Base-by-base conservation (phyloP, 2,329 filamentous ascomycete species). In the Teratosphaeria pseudoeucalypti region DNA sequence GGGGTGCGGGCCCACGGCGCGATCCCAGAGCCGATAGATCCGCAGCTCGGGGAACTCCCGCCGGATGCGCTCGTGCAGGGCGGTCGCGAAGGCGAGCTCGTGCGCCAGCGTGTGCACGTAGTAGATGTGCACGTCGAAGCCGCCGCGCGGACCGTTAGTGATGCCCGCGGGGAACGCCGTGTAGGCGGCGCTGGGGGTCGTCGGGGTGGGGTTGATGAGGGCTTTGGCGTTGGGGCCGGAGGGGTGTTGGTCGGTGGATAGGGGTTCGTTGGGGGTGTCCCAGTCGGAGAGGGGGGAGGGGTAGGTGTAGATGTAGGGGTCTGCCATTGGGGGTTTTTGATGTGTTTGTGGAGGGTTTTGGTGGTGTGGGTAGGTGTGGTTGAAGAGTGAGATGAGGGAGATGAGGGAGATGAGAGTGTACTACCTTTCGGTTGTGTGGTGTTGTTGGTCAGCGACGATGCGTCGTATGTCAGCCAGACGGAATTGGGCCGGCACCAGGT, bases 121-220 rank as follows among this genome's bases (percentile, higher is more conserved):
- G 75, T 96, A 96, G 67, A 96, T 85, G 73, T 96, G 91, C 16
- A 95, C 75, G 70, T 96, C 91, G 65, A 96, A 96, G 11, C 85
- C 91, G 43, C 88, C 89, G 6, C 84, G 80, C 1, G 70, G 72
- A 2, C 81, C 84, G 60, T 87, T 88, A 53, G 84, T 78, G 34
- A 95, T 77, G 0, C 90, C 88, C 2, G 82, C 78, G 0, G 81
- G 74, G 66, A 96, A 96, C 39, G 77, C 74, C 16, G 83, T 79
- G 69, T 95, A 95, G 14, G 88, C 83, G 57, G 80, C 75, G 71
- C 88, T 92, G 23, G n/a, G 52, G 60, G 57, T 82, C 75, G 1
- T 80, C 80, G 82, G 78, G 34, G 57, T 56, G 82, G 83, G 83
- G 67, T 95, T 95, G 57, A 82, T 78, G 65, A 83, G 82, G 56